phyloP scores from a whole-genome alignment of 495 filamentous ascomycete genomes.

The Daldinia loculata region DNA sequence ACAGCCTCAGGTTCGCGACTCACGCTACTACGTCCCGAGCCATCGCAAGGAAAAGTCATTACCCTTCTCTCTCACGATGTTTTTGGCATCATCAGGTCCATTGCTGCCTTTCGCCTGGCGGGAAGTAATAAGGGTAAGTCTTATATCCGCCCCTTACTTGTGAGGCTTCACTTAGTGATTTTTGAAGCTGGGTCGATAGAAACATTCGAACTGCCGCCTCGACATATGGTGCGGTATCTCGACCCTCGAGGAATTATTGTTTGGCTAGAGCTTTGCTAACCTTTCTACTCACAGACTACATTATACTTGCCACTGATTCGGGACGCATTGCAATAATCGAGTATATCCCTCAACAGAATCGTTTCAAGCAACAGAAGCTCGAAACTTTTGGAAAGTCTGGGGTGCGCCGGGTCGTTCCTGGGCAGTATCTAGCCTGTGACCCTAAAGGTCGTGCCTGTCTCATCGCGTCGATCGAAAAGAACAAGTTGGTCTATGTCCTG shows the following conservation, averaged over 20 bases:
- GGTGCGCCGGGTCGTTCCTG: constrained; percentile 91
- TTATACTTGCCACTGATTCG: constrained; percentile 94
- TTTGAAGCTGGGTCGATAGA: constrained; percentile 70
- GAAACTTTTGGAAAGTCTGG: constrained; percentile 99
- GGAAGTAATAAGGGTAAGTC: constrained; percentile 95
- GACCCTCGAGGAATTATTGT: constrained; percentile 5
- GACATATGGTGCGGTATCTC: constrained; percentile 41
- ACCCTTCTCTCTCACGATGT: constrained; percentile 90
- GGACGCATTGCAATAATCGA: constrained; percentile 94
- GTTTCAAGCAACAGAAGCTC: constrained; percentile 87
- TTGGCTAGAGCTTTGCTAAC: constrained; percentile 66
- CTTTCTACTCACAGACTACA: constrained; percentile 75
- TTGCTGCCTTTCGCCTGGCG: constrained; percentile 88
- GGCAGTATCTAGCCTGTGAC: constrained; percentile 93
- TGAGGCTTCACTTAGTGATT: constrained; percentile 91
- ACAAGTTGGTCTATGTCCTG: constrained; percentile 98
- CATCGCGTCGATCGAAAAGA: constrained; percentile 95
- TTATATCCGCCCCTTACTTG: constrained; percentile 48
- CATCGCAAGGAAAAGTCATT: constrained; percentile 82
- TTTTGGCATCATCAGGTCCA: constrained; percentile 89
- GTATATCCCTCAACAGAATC: constrained; percentile 85
- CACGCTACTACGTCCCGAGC: constrained; percentile 85
- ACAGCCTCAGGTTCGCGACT: constrained; percentile 91
- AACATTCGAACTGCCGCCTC: constrained; percentile 54
- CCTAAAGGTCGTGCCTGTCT: constrained; percentile 95